phyloP scores from a whole-genome alignment of 1,284 basidiomycete genomes.

The Mixia osmundae region DNA sequence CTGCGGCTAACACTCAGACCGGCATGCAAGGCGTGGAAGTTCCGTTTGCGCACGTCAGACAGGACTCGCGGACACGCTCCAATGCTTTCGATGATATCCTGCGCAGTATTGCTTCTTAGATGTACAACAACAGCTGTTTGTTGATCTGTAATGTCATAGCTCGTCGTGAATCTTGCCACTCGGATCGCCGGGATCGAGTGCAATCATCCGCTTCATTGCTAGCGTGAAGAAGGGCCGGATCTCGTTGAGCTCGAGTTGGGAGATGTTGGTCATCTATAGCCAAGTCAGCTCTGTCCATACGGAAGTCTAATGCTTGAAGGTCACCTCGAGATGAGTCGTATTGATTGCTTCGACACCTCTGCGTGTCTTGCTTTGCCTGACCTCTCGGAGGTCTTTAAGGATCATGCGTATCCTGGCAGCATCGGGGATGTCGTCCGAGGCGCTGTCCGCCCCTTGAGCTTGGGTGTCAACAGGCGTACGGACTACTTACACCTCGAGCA shows the following conservation, averaged over 20 bases:
- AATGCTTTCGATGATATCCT: too few relatives aligned
- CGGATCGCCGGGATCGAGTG: slow-evolving; percentile 13
- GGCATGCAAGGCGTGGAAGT: too few relatives aligned
- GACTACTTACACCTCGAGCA: slow-evolving; percentile 63
- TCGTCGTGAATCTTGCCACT: too few relatives aligned
- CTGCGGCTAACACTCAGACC: too few relatives aligned
- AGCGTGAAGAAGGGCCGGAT: slow-evolving; percentile 53
- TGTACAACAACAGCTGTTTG: too few relatives aligned
- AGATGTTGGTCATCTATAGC: slow-evolving; percentile 55
- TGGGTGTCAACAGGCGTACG: not conserved
- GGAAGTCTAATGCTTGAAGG: not conserved
- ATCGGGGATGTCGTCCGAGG: slow-evolving; percentile 63
- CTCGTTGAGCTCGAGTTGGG: slow-evolving; percentile 77
- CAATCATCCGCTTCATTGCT: slow-evolving; percentile 11
- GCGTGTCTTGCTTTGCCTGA: slow-evolving; percentile 74
- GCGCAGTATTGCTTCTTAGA: too few relatives aligned
- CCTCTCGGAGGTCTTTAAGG: slow-evolving; percentile 81
- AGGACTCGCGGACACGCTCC: too few relatives aligned
- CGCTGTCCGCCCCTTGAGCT: slow-evolving; percentile 32
- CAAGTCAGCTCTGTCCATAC: not conserved
- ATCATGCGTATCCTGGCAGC: slow-evolving; percentile 58
- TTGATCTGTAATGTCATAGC: too few relatives aligned
- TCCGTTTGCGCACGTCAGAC: too few relatives aligned
- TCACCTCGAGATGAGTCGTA: slow-evolving; percentile 39
- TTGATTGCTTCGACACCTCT: slow-evolving; percentile 38